Evolutionary conservation across 2,329 filamentous ascomycete species (phyloP).

Genomic region (Thelonectria discophora): DNA sequence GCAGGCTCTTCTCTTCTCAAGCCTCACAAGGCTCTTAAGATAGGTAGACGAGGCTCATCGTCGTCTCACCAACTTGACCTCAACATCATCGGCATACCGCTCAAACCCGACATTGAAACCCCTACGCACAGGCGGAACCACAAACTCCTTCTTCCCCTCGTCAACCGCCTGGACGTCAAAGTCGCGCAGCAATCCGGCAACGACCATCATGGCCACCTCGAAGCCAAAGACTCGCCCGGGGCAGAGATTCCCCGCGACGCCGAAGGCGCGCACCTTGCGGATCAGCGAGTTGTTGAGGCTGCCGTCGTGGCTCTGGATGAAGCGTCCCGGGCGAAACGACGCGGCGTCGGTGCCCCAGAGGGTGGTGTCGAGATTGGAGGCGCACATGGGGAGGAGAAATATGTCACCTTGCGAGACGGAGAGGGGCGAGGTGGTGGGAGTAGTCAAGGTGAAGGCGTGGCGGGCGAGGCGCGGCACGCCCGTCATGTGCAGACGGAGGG

Average conservation of each 20-base stretch:
- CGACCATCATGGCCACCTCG: constrained; percentile 42
- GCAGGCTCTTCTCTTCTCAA: too few relatives aligned
- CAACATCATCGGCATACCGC: constrained; percentile 42
- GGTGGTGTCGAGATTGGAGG: constrained; percentile 41
- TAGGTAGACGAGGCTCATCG: too few relatives aligned
- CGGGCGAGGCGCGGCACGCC: constrained; percentile 44
- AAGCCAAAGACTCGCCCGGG: constrained; percentile 44
- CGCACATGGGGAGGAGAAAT: constrained; percentile 46
- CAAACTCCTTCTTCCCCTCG: constrained; percentile 31
- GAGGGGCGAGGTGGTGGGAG: constrained; percentile 31
- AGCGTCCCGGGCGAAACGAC: constrained; percentile 41
- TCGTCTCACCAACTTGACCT: constrained; percentile 36
- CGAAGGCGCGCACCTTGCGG: constrained; percentile 44
- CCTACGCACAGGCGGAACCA: constrained; percentile 35
- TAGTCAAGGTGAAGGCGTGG: constrained; percentile 39
- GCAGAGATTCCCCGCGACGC: constrained; percentile 46
- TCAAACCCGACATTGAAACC: constrained; percentile 46
- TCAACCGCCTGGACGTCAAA: constrained; percentile 40
- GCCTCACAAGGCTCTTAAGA: too few relatives aligned
- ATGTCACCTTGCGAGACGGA: constrained; percentile 42
- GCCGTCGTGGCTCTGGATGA: constrained; percentile 37
- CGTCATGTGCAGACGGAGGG: constrained; percentile 45
- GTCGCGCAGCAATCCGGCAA: constrained; percentile 39
- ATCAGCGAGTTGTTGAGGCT: constrained; percentile 32
- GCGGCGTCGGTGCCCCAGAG: constrained; percentile 43